Conservation (phyloP, 73 alveolate species). For the Diophrys sp. region DNA sequence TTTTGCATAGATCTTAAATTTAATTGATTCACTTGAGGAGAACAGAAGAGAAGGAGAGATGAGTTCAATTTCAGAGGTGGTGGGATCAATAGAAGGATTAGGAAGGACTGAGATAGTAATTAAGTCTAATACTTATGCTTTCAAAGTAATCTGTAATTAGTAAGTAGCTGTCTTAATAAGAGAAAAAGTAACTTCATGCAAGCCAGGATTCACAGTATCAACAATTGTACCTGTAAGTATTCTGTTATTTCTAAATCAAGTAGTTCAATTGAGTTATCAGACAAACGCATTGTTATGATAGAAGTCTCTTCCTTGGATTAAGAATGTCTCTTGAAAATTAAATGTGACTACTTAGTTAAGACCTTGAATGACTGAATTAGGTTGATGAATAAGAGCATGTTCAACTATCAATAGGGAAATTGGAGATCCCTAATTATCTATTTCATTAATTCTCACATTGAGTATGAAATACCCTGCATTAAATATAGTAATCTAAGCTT, state of each 20-base stretch:
- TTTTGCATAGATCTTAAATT: conserved; percentile 49
- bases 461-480: conserved; percentile 59
- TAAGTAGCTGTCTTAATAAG: conserved; percentile 41
- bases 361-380: conserved; percentile 31
- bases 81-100: conserved; percentile 32
- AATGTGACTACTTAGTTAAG: not conserved
- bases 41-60: not conserved
- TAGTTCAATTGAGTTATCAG: conserved; percentile 25
- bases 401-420: conserved; percentile 25
- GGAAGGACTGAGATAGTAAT: conserved; percentile 37
- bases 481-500: conserved; percentile 57
- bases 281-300: conserved; percentile 43
- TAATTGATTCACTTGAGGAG: conserved; percentile 37
- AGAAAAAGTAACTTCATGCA: conserved; percentile 23
- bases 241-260: conserved; percentile 2
- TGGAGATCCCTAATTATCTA: conserved; percentile 33
- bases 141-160: conserved; percentile 19
- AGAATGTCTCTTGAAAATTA: conserved; percentile 13
- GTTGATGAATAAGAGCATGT: conserved; percentile 42
- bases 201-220: conserved; percentile 42
- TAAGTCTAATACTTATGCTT: conserved; percentile 29
- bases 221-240: conserved; percentile 30
- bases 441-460: conserved; percentile 33
- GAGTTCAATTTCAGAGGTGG: not conserved
- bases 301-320: conserved; percentile 61